phyloP scores from a whole-genome alignment of 169 alveolate genomes.

The Plasmodium vinckei region DNA sequence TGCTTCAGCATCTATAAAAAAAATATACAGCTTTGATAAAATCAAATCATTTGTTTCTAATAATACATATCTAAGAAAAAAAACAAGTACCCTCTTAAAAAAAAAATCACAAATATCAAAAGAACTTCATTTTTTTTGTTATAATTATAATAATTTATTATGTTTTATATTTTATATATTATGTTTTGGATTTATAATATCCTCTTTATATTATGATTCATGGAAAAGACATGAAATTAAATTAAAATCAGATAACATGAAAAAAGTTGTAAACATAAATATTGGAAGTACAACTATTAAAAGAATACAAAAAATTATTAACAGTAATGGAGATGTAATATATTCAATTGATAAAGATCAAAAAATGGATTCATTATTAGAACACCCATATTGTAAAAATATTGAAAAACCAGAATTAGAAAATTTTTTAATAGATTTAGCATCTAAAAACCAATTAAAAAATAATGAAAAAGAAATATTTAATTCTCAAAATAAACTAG shows the following conservation, averaged over 20 bases:
- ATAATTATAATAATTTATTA: conserved; percentile 35
- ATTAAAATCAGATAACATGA: conserved; percentile 13
- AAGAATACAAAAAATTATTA: conserved; percentile 32
- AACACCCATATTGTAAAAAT: conserved; percentile 8
- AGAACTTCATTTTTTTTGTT: conserved; percentile 24
- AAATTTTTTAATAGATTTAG: conserved; percentile 1
- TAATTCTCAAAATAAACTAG: conserved; percentile 2
- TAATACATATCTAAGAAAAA: conserved; percentile 41
- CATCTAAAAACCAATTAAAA: conserved; percentile 2
- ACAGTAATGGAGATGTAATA: conserved; percentile 40
- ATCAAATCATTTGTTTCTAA: conserved; percentile 60
- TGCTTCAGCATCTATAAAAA: conserved; percentile 7
- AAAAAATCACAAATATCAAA: conserved; percentile 34
- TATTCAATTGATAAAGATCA: conserved; percentile 51
- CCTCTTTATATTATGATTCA: conserved; percentile 44
- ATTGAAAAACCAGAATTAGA: conserved; percentile 11
- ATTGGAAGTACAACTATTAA: conserved; percentile 62
- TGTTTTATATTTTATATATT: conserved; percentile 51
- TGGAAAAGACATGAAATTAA: conserved; percentile 67
- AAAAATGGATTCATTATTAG: conserved; percentile 18
- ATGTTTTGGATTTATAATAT: conserved; percentile 27
- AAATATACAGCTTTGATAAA: conserved; percentile 41
- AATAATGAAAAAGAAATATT: not conserved
- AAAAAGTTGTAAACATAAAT: conserved; percentile 22
- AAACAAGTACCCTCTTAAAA: conserved; percentile 15